These are phyloP conservation scores for Dactylellina cionopaga DNA, from an alignment of 2,329 filamentous ascomycete genomes.

Conservation along the genomic window DNA sequence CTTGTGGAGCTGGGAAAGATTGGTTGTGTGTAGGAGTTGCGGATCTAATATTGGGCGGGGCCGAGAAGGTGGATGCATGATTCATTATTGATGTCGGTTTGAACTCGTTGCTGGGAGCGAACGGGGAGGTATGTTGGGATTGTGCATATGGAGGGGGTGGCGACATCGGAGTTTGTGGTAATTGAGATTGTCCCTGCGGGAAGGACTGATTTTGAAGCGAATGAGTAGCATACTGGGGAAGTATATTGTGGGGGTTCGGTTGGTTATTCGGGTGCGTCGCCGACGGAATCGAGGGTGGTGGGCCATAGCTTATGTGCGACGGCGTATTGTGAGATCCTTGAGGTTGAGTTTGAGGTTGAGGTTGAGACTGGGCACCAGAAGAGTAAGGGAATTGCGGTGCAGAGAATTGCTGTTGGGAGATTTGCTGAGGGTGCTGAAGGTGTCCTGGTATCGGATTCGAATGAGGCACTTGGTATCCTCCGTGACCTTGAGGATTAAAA, in stretches of 20 bases:
- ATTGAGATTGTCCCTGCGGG: neutral
- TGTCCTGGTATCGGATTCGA: neutral
- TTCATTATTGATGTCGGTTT: neutral
- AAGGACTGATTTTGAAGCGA: neutral
- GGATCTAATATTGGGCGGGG: neutral
- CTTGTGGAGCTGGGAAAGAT: neutral
- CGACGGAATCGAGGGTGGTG: constrained; percentile 21
- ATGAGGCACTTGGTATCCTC: neutral
- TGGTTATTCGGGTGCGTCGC: constrained; percentile 5
- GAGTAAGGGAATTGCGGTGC: neutral
- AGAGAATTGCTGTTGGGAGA: neutral
- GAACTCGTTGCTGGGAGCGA: neutral
- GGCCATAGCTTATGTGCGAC: neutral
- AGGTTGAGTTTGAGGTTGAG: neutral
- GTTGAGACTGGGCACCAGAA: neutral
- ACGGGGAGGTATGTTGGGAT: neutral
- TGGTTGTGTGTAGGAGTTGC: neutral
- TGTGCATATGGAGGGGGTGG: constrained; percentile 32
- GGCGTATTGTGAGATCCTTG: neutral
- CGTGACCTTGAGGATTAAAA: neutral
- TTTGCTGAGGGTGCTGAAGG: neutral
- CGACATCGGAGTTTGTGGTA: constrained; percentile 10
- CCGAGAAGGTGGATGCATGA: neutral
- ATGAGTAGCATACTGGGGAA: constrained; percentile 1
- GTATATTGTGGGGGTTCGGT: neutral